Conservation (phyloP, 179 eudicot genomes). For the Amaranthus tricolor region DNA sequence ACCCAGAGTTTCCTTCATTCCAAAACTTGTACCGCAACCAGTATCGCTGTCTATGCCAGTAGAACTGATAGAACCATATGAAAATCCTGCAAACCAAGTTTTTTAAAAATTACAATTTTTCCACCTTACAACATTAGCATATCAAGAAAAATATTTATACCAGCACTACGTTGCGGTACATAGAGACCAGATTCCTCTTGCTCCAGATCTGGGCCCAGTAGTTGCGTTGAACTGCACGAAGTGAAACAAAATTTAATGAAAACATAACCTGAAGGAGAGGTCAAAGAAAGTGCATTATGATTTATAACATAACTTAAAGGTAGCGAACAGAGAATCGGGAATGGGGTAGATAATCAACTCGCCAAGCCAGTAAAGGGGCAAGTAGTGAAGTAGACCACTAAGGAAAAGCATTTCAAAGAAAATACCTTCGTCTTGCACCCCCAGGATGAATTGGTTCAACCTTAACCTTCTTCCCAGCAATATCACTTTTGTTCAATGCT, state of each 20-base stretch:
- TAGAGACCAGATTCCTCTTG: constrained; percentile 40
- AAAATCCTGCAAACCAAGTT: constrained; percentile 31
- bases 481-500: constrained; percentile 51
- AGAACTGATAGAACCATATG: constrained; percentile 34
- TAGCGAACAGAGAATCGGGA: background rate
- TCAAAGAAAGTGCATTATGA: background rate
- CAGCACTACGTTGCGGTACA: constrained; percentile 44
- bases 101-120: background rate
- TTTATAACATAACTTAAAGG: background rate
- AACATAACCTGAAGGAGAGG: background rate
- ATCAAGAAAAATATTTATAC: constrained; percentile 12
- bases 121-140: background rate
- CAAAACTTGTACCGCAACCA: constrained; percentile 24
- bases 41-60: constrained; percentile 36
- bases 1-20: constrained; percentile 31
- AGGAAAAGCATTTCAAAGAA: background rate
- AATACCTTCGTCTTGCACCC: constrained; percentile 39
- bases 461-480: constrained; percentile 53
- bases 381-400: background rate
- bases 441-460: constrained; percentile 49
- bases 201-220: constrained; percentile 42
- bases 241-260: background rate
- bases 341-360: background rate
- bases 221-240: constrained; percentile 41
- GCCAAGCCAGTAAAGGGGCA: background rate